Base-by-base conservation (phyloP, 2,329 filamentous ascomycete genomes). In the Emmonsiellopsis sp. region DNA sequence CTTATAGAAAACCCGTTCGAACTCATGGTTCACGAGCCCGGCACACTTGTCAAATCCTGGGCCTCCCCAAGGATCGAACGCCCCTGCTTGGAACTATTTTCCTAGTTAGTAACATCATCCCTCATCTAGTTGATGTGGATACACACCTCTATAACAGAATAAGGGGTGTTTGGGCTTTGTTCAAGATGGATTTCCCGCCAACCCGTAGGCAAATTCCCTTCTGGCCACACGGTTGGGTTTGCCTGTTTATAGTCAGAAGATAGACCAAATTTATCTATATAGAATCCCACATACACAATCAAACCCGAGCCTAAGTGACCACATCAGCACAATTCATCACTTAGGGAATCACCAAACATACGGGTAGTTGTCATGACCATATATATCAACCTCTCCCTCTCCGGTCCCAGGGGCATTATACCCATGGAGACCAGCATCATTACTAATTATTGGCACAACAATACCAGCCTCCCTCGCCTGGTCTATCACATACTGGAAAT, bases 1-100 rank as follows among this genome's bases (percentile, higher is more conserved):
- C 75, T 91, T 92, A 68, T 89, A 87, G 63, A 90, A 88, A 0
- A 93, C 83, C 13, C 87, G 75, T 56, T 86, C 82, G 57, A 88
- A 89, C 59, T 90, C 85, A n/a, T 83, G 74, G 56, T 86, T 86
- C 3, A 87, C 71, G 2, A 91, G 74, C 2, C 74, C 71, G 3
- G 79, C 73, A 60, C 88, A 93, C 53, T 83, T 73, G 2, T 80
- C 82, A 49, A 87, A 87, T 0, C 86, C 85, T 11, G 74, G 71
- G 13, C 86, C 87, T 48, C 86, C 88, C 80, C 86, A 92, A 0
- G 83, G 82, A 63, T 89, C 86, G 56, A 85, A 89, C 0, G 82
- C 75, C 21, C 86, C 86, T 1, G 80, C 85, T 74, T 89, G 84
- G 57, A 85, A 86, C 73, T 84, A 61, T 42, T 63, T 14, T 40